Base-by-base conservation (phyloP, 2,329 filamentous ascomycete genomes). In the Exophiala sp. region DNA sequence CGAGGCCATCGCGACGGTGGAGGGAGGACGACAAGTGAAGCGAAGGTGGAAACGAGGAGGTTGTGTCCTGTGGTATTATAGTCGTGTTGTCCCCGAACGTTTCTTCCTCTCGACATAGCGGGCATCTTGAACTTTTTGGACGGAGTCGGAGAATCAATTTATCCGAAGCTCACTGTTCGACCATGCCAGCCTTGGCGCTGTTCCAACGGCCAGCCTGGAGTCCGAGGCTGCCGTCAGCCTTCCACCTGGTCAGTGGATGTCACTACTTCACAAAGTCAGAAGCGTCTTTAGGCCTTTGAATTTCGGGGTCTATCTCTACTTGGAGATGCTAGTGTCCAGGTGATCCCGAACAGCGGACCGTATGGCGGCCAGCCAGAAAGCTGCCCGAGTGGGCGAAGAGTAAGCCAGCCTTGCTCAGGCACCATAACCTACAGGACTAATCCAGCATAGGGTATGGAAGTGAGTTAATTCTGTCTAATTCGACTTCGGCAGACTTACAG, bases 361-460 rank as follows among this genome's bases (percentile, higher is more conserved):
- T 13, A 61, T 61, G 58, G 51, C 57, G 14, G 49, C 58, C 24
- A 58, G 73, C 18, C 80, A 74, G 50, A 86, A 85, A 70, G 80
- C 81, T 58, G 79, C 82, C 57, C 78, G 83, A 58, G 71, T 86
- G 67, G 84, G 83, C 63, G 83, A 88, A 79, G 83, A 88, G 83
- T 87, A 74, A 75, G 82, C 69, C 56, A 55, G 48, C 18, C 21
- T 32, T 23, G 32, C 46, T 45, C 35, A 46, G 24, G 16, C 29
- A 29, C 7, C 16, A 34, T 43, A 43, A 13, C 16, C 9, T 19
- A 9, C 24, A 29, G 24, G 46, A 39, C 14, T 55, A 24, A 41
- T 65, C 63, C 49, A 56, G 62, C 58, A 41, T 64, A 95, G 88
- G 68, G 86, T 94, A 62, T 95, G 88, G 88, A 95, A 95, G 88